Evolutionary conservation across 2,329 filamentous ascomycete species (phyloP).

Genomic region (Metarhizium anisopliae): DNA sequence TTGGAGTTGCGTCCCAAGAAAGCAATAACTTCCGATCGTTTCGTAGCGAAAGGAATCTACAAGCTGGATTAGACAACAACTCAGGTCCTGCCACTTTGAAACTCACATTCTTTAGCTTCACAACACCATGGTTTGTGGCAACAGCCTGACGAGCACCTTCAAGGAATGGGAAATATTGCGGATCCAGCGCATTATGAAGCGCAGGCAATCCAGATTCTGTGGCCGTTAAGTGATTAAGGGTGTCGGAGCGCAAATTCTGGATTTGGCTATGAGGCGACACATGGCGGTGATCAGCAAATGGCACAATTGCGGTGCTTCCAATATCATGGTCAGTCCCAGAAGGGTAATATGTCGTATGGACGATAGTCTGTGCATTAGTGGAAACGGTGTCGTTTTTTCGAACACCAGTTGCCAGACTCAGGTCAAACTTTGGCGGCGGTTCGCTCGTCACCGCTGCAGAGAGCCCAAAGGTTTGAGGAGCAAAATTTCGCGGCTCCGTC

Average conservation of each 20-base stretch:
- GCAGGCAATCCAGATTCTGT: constrained; percentile 24
- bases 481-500: constrained; percentile 34
- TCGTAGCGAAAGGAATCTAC: constrained; percentile 48
- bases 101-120: constrained; percentile 43
- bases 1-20: constrained; percentile 50
- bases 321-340: neutral
- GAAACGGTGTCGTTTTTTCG: neutral
- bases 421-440: constrained; percentile 30
- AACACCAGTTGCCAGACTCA: constrained; percentile 5
- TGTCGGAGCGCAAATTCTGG: constrained; percentile 19
- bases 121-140: constrained; percentile 30
- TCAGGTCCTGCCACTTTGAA: neutral
- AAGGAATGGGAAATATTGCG: constrained; percentile 37
- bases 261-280: neutral
- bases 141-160: constrained; percentile 25
- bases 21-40: constrained; percentile 45
- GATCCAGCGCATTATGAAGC: constrained; percentile 24
- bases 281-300: neutral
- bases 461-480: constrained; percentile 23
- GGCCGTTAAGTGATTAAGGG: constrained; percentile 28
- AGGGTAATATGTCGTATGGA: neutral
- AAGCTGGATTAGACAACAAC: neutral
- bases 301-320: neutral
- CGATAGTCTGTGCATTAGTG: too few relatives aligned
- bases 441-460: constrained; percentile 11